Base-by-base conservation (phyloP, 441 rosid species). In the Gossypium gossypioides region DNA sequence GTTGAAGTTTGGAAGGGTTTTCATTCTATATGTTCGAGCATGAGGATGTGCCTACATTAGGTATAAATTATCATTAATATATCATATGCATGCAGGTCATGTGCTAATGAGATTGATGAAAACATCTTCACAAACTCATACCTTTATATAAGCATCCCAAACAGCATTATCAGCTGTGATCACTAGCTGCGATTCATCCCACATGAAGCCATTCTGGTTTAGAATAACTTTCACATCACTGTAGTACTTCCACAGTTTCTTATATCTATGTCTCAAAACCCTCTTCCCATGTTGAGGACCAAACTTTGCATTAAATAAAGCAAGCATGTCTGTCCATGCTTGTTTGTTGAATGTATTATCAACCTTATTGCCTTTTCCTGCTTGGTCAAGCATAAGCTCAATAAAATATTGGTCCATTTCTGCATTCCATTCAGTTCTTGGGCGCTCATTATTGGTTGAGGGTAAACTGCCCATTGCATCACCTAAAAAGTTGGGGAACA, bases 61-160 rank as follows among this genome's bases (percentile, higher is more conserved):
- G 57, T 70, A 58, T 72, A 51, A 54, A 29, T 54, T 8, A 18
- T 55, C 42, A 71, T 75, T 60, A 78, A 57, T 63, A 69, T 66
- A 54, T 63, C 21, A 59, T 69, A 22, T 8, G n/a, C 32, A 67
- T 24, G 32, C 8, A 70, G 42, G 62, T 54, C 40, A 60, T 46
- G 57, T 27, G 50, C 51, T 2, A 32, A 18, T 69, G 32, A 54
- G 13, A 78, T 71, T 6, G 69, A 12, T 44, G 27, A 55, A 37
- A 44, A 48, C 13, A 72, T 62, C 56, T 60, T 40, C 66, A 44
- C 15, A 52, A 63, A 18, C 42, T 18, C 40, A 0, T 77, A 89
- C 98, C 94, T 89, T 93, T 69, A 84, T 81, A 78, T 89, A 87
- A 75, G 86, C 71, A 78, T 89, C 89, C 98, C 97, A 91, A 78